Evolutionary conservation across 2,329 filamentous ascomycete genomes (phyloP).

Genomic region (Pyricularia sp.): DNA sequence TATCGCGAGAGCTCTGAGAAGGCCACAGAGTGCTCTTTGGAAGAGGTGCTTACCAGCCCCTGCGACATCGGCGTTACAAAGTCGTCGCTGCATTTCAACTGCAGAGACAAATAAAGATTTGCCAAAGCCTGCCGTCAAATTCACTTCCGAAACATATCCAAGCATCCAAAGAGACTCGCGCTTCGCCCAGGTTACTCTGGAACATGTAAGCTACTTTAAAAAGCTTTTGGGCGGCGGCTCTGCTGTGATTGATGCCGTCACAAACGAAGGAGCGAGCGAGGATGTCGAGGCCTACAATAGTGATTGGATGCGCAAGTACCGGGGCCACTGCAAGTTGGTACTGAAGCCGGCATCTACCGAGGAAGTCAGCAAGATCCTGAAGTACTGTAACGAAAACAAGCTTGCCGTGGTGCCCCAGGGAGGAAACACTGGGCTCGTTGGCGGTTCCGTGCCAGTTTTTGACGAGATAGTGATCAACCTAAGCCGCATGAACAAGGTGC

Average conservation of each 20-base stretch:
- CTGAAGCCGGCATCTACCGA: slow-evolving; percentile 74
- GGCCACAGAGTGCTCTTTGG: not conserved
- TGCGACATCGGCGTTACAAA: slow-evolving; percentile 2
- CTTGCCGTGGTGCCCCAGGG: slow-evolving; percentile 94
- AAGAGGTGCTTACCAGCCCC: not conserved
- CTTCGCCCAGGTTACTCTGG: slow-evolving; percentile 59
- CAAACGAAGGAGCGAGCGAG: slow-evolving; percentile 51
- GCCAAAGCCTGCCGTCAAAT: slow-evolving; percentile 31
- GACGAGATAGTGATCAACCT: slow-evolving; percentile 95
- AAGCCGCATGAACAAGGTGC: slow-evolving; percentile 78
- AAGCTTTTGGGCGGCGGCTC: slow-evolving; percentile 65
- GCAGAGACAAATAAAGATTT: not conserved
- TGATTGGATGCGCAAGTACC: slow-evolving; percentile 99
- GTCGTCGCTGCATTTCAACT: slow-evolving; percentile 3
- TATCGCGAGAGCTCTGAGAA: not conserved
- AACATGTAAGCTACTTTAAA: slow-evolving; percentile 76
- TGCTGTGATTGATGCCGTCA: slow-evolving; percentile 75
- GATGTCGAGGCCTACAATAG: slow-evolving; percentile 88
- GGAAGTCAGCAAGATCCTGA: slow-evolving; percentile 79
- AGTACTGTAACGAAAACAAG: slow-evolving; percentile 88
- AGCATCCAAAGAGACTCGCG: slow-evolving; percentile 65
- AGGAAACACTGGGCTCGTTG: slow-evolving; percentile 91
- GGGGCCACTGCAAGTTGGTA: slow-evolving; percentile 76
- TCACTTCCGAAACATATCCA: slow-evolving; percentile 79
- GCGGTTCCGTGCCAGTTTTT: slow-evolving; percentile 90